Percentiles rank a stretch among this genome's conserved stretches.
phyloP scores from a whole-genome alignment of 768 basidiomycete genomes.

The Rubroboletus pulcherrimus region DNA sequence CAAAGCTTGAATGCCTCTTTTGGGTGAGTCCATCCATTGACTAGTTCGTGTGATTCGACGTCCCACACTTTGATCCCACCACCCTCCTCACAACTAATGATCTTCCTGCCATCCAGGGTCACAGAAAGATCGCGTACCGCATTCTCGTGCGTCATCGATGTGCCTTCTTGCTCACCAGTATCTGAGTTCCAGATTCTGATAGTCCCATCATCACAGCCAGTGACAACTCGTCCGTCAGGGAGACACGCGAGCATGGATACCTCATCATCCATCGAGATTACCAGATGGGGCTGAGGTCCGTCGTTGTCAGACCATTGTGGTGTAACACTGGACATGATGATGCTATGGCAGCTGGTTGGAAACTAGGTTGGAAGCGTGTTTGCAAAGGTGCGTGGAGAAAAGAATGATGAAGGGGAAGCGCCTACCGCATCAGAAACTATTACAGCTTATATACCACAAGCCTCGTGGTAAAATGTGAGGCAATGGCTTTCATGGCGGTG shows the following conservation, averaged over 20 bases:
- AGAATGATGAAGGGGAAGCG: too few species aligned
- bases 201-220: accelerated
- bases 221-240: not conserved
- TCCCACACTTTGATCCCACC: not conserved
- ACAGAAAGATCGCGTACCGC: not conserved
- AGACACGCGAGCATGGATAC: not conserved
- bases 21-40: slow-evolving; percentile 1
- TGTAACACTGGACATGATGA: not conserved
- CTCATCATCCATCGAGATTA: not conserved
- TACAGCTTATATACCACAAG: too few species aligned
- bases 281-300: not conserved
- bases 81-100: not conserved
- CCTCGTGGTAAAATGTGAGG: too few species aligned
- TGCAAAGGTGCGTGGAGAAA: too few species aligned
- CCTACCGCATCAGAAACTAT: too few species aligned
- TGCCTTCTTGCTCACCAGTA: not conserved
- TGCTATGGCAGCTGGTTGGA: not conserved
- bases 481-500: too few species aligned
- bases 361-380: too few species aligned
- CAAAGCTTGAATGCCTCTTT: not conserved
- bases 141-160: not conserved
- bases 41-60: not conserved
- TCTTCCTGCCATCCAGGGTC: not conserved
- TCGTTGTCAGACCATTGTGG: not conserved
- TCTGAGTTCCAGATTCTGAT: not conserved